Evolutionary conservation across 2,329 filamentous ascomycete species (phyloP), one percentile per base, ranked within the genome.

Genomic region (Curvularia spicifera): DNA sequence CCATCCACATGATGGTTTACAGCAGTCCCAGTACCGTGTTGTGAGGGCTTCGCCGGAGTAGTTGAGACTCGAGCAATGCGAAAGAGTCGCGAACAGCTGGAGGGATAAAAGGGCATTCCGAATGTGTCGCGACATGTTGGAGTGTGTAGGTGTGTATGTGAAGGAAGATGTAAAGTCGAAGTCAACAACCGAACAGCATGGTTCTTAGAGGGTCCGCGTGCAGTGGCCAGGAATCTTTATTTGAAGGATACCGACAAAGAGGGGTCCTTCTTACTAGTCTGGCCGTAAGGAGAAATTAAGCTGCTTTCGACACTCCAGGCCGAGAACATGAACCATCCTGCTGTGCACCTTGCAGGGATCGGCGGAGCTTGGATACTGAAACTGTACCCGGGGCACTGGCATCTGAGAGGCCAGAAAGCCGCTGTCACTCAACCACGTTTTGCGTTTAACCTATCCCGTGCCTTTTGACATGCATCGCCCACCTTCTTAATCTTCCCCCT

Each of bases 1-100:
- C 87, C 87, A 82, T 3, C 81, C 80, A 72, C 87, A 90, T 20
- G 85, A 88, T 24, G 87, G 84, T 80, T 91, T 91, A 79, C 88
- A 90, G 79, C 88, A 90, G 73, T 90, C 88, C 74, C 73, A 78
- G 61, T 71, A 77, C 10, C 75, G 72, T 42, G 72, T 76, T 12
- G 74, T 77, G 40, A 75, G 40, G 15, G 73, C 72, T 42, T 71
- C 67, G 33, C 74, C 73, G 40, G 66, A 69, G 53, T 71, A 65
- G 52, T 71, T 67, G 51, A 72, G 65, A 46, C 64, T 49, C 5
- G 66, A 52, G 48, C 61, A 54, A 47, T 63, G 65, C 40, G 63
- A 59, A 47, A 66, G 50, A 43, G 67, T 49, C 8, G 64, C 57
- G 51, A 75, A 67, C 13, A 76, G 61, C 28, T 64, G 59, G 53